These are phyloP conservation scores for Paramecium pentaurelia DNA, from an alignment of 73 alveolate genomes.

Conservation along the genomic window DNA sequence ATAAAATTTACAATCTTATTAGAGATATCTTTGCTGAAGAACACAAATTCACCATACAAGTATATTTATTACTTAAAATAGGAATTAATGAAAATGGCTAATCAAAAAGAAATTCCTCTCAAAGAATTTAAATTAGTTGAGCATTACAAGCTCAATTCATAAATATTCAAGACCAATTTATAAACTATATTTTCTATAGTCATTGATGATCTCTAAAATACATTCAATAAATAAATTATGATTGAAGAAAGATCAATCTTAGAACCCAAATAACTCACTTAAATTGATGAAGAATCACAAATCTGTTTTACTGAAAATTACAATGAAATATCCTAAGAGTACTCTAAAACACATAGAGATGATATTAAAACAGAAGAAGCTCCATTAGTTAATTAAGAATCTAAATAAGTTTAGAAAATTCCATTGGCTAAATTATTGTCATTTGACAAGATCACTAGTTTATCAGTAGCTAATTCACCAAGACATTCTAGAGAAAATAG, in stretches of 20 bases:
- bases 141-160: constrained; percentile 16
- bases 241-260: background rate
- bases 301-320: background rate
- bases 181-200: background rate
- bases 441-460: background rate
- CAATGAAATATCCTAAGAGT: background rate
- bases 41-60: constrained; percentile 27
- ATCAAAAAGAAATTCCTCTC: constrained; percentile 1
- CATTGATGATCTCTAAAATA: background rate
- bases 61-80: background rate
- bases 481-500: constrained; percentile 31
- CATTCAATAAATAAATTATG: background rate
- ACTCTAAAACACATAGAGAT: background rate
- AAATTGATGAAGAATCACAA: constrained; percentile 27
- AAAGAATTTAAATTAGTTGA: constrained; percentile 35
- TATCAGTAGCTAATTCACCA: constrained; percentile 34
- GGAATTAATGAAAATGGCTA: constrained; percentile 20
- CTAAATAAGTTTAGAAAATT: background rate
- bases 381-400: background rate
- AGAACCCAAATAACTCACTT: constrained; percentile 30
- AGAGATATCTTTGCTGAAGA: constrained; percentile 9
- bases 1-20: background rate
- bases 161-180: constrained; percentile 12
- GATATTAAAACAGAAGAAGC: background rate
- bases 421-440: constrained; percentile 26